These are phyloP conservation scores for Alopecurus myosuroides DNA, from an alignment of 176 grass and related monocot genomes.

Conservation along the genomic window DNA sequence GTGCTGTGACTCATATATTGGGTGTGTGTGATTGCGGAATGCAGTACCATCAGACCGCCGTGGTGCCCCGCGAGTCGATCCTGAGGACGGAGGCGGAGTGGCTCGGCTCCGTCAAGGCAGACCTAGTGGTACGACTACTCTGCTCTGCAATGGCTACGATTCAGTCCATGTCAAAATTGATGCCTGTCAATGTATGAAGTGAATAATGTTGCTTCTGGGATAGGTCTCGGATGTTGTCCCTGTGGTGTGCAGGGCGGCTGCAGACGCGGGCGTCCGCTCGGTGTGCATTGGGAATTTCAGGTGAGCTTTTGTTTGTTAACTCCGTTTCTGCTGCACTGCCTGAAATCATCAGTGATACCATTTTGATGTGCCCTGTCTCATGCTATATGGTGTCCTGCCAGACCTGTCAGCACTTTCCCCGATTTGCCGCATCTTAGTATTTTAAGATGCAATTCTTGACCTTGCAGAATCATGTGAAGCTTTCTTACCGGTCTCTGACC, in stretches of 20 bases:
- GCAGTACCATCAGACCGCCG: constrained; percentile 87
- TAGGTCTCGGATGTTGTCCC: constrained; percentile 91
- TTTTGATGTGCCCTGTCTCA: too few relatives aligned
- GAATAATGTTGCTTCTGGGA: background rate
- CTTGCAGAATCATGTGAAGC: background rate
- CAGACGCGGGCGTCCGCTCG: constrained; percentile 52
- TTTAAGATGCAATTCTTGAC: background rate
- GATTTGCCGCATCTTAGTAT: background rate
- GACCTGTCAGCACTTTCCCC: background rate
- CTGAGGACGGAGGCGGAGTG: constrained; percentile 74
- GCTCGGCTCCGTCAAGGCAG: constrained; percentile 72
- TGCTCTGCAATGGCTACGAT: background rate
- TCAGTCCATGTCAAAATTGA: background rate
- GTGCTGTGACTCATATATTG: background rate
- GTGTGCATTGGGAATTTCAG: constrained; percentile 91
- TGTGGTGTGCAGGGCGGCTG: constrained; percentile 68
- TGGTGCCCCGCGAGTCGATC: constrained; percentile 79
- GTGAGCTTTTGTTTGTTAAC: constrained; percentile 12
- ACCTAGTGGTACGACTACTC: constrained; percentile 57
- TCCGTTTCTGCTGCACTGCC: background rate
- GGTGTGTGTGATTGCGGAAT: background rate
- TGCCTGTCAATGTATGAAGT: background rate
- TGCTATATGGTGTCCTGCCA: too few relatives aligned
- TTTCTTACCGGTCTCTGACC: background rate
- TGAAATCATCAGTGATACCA: constrained; percentile 3